These are phyloP conservation scores for Craterostigma plantagineum DNA, from an alignment of 257 asterid species.

Conservation along the genomic window DNA sequence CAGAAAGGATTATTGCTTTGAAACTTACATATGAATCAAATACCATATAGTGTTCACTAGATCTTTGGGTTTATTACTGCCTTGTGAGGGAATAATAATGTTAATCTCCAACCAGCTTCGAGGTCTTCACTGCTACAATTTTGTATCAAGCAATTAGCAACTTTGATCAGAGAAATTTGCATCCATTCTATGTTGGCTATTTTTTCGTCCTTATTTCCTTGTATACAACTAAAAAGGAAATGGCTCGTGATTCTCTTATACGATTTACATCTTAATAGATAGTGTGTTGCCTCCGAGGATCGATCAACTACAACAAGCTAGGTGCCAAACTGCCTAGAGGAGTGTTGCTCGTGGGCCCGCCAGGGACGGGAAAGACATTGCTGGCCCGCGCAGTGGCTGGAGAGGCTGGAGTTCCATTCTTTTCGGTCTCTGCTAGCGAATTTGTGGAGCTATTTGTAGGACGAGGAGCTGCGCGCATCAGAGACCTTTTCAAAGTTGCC, in stretches of 20 bases:
- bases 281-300: slow-evolving; percentile 83
- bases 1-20: too few species aligned
- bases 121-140: too few species aligned
- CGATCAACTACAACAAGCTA: slow-evolving; percentile 70
- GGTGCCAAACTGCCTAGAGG: slow-evolving; percentile 95
- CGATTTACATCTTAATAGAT: slow-evolving; percentile 20
- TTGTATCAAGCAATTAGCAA: too few species aligned
- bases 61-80: too few species aligned
- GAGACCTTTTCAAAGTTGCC: slow-evolving; percentile 79
- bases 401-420: slow-evolving; percentile 92
- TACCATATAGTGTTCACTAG: too few species aligned
- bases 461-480: slow-evolving; percentile 92
- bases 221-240: too few species aligned
- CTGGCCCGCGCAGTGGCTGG: slow-evolving; percentile 99
- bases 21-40: too few species aligned
- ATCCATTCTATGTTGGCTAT: too few species aligned
- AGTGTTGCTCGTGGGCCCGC: slow-evolving; percentile 95
- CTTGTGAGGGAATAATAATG: too few species aligned
- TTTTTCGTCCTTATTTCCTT: too few species aligned
- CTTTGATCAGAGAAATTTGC: too few species aligned
- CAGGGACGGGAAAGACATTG: slow-evolving; percentile 90
- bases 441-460: slow-evolving; percentile 95
- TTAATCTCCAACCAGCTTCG: too few species aligned
- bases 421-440: slow-evolving; percentile 94
- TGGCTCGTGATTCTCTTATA: not conserved